Percentiles rank a stretch among this genome's conserved stretches.
phyloP scores from a whole-genome alignment of 306 rosid genomes.

The Macrotyloma uniflorum region DNA sequence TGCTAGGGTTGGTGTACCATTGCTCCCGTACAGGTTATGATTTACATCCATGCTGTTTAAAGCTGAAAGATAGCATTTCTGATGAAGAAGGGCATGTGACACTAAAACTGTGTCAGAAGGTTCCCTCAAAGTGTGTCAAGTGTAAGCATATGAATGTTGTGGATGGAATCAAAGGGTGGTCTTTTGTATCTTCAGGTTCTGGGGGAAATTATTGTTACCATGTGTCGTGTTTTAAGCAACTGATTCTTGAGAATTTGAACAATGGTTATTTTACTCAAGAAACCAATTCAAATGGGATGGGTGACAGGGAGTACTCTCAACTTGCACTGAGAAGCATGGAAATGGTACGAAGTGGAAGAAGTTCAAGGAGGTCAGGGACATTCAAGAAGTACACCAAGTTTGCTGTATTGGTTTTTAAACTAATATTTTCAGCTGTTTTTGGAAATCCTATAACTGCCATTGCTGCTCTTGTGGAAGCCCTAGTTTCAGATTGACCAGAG shows the following conservation, averaged over 20 bases:
- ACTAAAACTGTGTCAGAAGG: constrained; percentile 26
- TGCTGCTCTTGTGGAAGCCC: constrained; percentile 39
- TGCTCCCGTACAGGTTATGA: constrained; percentile 34
- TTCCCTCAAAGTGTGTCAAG: constrained; percentile 36
- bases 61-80: constrained; percentile 27
- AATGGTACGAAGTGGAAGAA: not conserved
- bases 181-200: constrained; percentile 32
- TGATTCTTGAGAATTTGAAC: constrained; percentile 47
- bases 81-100: constrained; percentile 19
- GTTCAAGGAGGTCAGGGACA: constrained; percentile 19
- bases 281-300: not conserved
- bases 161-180: constrained; percentile 43
- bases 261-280: constrained; percentile 33
- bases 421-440: constrained; percentile 52
- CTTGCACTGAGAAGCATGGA: constrained; percentile 17
- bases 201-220: constrained; percentile 39
- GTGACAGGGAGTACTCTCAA: constrained; percentile 9
- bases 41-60: constrained; percentile 53
- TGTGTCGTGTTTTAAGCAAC: constrained; percentile 52
- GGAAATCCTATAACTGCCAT: constrained; percentile 44
- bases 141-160: constrained; percentile 41
- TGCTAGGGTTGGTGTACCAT: constrained; percentile 50
- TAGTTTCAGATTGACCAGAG: not conserved
- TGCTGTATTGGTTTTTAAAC: constrained; percentile 33
- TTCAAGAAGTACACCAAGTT: constrained; percentile 1